phyloP scores from a whole-genome alignment of 2,329 filamentous ascomycete species.

The Lachnellula arida region DNA sequence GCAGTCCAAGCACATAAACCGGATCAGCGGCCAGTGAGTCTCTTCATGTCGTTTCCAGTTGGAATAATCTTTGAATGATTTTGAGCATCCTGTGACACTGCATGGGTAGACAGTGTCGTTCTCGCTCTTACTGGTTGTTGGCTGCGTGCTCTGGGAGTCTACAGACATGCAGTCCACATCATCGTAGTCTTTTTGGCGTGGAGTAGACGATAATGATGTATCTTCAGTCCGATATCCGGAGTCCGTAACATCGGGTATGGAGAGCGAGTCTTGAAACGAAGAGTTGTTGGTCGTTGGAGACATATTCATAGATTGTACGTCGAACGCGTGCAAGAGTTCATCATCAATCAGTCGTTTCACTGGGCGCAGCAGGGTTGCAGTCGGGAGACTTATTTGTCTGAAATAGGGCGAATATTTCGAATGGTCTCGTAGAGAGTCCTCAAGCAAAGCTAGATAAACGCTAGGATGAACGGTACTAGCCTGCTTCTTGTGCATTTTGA shows the following conservation, averaged over 20 bases:
- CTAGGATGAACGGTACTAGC: background rate
- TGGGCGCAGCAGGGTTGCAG: background rate
- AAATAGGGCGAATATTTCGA: background rate
- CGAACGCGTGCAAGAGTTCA: background rate
- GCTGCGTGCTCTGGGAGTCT: background rate
- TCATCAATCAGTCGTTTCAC: slow-evolving; percentile 1
- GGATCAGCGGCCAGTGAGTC: slow-evolving; percentile 14
- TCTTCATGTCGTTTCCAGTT: slow-evolving; percentile 18
- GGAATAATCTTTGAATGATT: background rate
- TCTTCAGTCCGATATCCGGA: slow-evolving; percentile 4
- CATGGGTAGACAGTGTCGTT: background rate
- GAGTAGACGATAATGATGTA: slow-evolving; percentile 13
- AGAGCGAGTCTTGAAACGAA: background rate
- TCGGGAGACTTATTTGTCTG: background rate
- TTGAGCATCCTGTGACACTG: background rate
- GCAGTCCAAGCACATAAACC: slow-evolving; percentile 18
- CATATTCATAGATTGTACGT: background rate
- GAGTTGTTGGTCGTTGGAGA: background rate
- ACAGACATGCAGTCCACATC: background rate
- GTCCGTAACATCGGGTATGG: slow-evolving; percentile 1
- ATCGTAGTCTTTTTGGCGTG: background rate
- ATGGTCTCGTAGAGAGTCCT: background rate
- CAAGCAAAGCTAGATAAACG: background rate
- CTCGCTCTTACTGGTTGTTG: background rate
- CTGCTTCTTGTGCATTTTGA: background rate